Base-by-base conservation (phyloP, 345 rosid genomes). In the Rhizophora apiculata region DNA sequence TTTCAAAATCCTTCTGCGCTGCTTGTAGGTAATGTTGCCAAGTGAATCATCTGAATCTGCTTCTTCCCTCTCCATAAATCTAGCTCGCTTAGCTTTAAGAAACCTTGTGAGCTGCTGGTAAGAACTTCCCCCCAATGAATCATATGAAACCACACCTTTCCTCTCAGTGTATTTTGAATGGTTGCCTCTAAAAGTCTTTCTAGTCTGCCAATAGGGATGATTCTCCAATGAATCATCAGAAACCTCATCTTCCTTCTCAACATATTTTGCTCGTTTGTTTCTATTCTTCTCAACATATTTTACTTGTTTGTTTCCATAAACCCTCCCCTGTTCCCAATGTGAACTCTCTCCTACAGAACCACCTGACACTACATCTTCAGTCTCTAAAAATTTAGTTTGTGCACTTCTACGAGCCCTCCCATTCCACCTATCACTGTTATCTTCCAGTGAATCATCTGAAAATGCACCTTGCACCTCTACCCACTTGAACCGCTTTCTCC, bases 301-400 rank as follows among this genome's bases (percentile, higher is more conserved):
- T 60, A 72, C 62, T 72, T 75, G 75, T 69, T 68, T 73, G 62
- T 67, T 62, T 72, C 72, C 66, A 11, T 68, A 65, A 43, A 74
- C 32, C 70, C 86, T 79, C 57, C 65, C 71, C 48, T 52, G 63
- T 72, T 62, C 79, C 72, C 22, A 72, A 62, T 63, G 74, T 69
- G 66, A 59, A 57, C 34, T 60, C 43, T 78, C 78, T 67, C 77
- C 85, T 55, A 70, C 63, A 11, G 84, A 81, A 78, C 85, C 87
- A 61, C 86, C 86, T 8, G 89, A 92, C 62, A 65, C 71, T 69
- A 68, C 87, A 82, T 78, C 72, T 65, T 79, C 87, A 68, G 70
- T 73, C 56, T 68, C 92, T 55, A 60, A 19, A 67, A 24, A 68
- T 63, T 63, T 68, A 32, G 74, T 21, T 51, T 29, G 59, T 37